Base-by-base conservation (phyloP, 257 asterid genomes). In the Henckelia pumila region DNA sequence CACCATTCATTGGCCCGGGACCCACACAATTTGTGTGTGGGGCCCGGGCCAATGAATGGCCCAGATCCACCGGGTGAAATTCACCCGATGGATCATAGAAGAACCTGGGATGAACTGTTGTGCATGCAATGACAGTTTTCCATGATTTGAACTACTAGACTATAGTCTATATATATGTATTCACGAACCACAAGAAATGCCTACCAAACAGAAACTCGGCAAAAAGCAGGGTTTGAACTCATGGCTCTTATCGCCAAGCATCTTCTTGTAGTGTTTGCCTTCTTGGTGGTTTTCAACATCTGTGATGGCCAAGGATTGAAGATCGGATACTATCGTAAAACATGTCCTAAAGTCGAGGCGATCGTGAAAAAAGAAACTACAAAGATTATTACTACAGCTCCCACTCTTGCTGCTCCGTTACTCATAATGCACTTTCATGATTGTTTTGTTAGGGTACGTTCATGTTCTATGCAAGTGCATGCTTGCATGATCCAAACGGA, bases 351-450 rank as follows among this genome's bases (percentile, higher is more conserved):
- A 0, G 84, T 81, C 5, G 91, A 87, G 78, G 56, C 68, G 1
- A 77, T 80, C 13, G 89, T 86, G 29, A 83, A 79, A 71, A 58
- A 71, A 5, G 73, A 73, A 20, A 86, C 90, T 0, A 62, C 80
- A n/a, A 66, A 44, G 1, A 76, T 76, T 20, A 78, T 86, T 5
- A 17, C 72, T 1, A 63, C 4, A 7, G 78, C 84, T 21, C 91
- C 92, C 0, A 67, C 81, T 16, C 84, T 89, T 28, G 88, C 82
- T 8, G 89, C 91, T 33, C 79, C 91, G 22, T 44, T 89, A 9
- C 85, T 87, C n/a, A 71, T 94, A 58, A 73, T 89, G 85, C 92
- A 85, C 22, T 89, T 85, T 76, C 97, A 89, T 21, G 97, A 89
- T 58, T 89, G 95, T 61, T 84, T 88, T 71, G 94, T 89, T 61